phyloP scores from a whole-genome alignment of 2,329 filamentous ascomycete genomes.

The Trichoderma pleuroti region DNA sequence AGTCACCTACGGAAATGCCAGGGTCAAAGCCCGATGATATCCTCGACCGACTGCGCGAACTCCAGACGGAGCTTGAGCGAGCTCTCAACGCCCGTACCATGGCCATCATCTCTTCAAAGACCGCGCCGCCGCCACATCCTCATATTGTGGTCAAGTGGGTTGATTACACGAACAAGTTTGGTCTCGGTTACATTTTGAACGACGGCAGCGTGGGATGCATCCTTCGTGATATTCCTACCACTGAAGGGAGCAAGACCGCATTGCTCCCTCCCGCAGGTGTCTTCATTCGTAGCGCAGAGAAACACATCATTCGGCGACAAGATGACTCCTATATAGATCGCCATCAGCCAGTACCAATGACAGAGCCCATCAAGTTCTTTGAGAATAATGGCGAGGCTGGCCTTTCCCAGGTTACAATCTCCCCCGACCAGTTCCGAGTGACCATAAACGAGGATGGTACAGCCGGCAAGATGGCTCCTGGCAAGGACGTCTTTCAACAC shows the following conservation, averaged over 20 bases:
- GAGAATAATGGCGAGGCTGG: constrained; percentile 66
- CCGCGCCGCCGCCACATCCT: constrained; percentile 53
- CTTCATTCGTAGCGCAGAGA: constrained; percentile 67
- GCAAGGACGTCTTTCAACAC: constrained; percentile 62
- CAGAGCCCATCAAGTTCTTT: constrained; percentile 64
- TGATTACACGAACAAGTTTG: constrained; percentile 84
- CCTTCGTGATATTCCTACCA: constrained; percentile 53
- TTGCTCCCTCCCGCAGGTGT: constrained; percentile 67
- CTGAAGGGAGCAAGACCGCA: constrained; percentile 47
- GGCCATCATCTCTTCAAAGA: constrained; percentile 56
- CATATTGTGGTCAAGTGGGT: constrained; percentile 76
- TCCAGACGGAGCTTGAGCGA: constrained; percentile 60
- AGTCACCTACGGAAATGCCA: constrained; percentile 48
- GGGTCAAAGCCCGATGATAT: constrained; percentile 57
- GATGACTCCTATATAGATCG: constrained; percentile 55
- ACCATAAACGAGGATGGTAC: constrained; percentile 55
- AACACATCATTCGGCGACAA: constrained; percentile 61
- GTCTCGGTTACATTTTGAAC: constrained; percentile 77
- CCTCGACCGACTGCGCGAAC: constrained; percentile 50
- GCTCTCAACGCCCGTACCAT: constrained; percentile 61
- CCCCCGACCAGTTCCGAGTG: constrained; percentile 59
- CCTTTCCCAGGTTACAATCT: constrained; percentile 59
- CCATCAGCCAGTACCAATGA: constrained; percentile 62
- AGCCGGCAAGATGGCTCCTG: constrained; percentile 57
- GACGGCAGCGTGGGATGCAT: constrained; percentile 77